A percentile compares a stretch with the other conserved stretches of the same genome.
These are phyloP conservation scores for Begonia fuchsioides DNA, from an alignment of 306 rosid genomes.

Conservation along the genomic window DNA sequence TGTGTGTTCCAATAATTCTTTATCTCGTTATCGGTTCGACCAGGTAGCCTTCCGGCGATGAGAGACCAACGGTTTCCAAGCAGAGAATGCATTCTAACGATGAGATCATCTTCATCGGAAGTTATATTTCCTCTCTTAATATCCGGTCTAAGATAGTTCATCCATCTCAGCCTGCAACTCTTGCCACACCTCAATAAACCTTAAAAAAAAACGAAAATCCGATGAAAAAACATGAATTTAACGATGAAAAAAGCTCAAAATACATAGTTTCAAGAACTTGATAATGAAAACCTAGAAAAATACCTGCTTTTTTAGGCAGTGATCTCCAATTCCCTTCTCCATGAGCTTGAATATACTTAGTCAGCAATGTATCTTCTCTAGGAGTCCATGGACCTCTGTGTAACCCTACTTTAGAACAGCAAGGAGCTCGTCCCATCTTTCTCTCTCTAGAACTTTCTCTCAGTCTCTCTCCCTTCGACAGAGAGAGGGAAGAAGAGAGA, in stretches of 20 bases:
- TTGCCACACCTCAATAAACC: slow-evolving; percentile 84
- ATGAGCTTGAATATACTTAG: slow-evolving; percentile 55
- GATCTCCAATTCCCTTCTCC: slow-evolving; percentile 94
- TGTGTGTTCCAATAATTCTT: slow-evolving; percentile 84
- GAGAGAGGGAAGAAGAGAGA: no score
- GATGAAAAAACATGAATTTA: no score
- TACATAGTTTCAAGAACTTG: neutral
- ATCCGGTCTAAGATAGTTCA: slow-evolving; percentile 76
- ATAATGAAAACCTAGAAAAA: neutral
- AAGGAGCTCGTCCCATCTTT: slow-evolving; percentile 81
- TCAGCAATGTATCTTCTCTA: slow-evolving; percentile 66
- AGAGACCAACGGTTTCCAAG: slow-evolving; percentile 85
- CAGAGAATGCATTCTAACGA: slow-evolving; percentile 64
- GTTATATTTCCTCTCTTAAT: slow-evolving; percentile 80
- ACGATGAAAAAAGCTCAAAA: neutral
- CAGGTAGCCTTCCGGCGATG: slow-evolving; percentile 71
- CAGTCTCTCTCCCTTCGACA: no score
- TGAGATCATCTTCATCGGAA: slow-evolving; percentile 66
- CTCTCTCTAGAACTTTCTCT: neutral
- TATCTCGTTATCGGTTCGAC: slow-evolving; percentile 78
- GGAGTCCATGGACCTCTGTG: slow-evolving; percentile 88
- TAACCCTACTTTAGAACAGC: slow-evolving; percentile 76
- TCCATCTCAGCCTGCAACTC: slow-evolving; percentile 82
- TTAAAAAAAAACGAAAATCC: slow-evolving; percentile 12
- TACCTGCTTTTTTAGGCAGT: slow-evolving; percentile 71